phyloP scores from a whole-genome alignment of 345 rosid species.

The Citrus sp. region DNA sequence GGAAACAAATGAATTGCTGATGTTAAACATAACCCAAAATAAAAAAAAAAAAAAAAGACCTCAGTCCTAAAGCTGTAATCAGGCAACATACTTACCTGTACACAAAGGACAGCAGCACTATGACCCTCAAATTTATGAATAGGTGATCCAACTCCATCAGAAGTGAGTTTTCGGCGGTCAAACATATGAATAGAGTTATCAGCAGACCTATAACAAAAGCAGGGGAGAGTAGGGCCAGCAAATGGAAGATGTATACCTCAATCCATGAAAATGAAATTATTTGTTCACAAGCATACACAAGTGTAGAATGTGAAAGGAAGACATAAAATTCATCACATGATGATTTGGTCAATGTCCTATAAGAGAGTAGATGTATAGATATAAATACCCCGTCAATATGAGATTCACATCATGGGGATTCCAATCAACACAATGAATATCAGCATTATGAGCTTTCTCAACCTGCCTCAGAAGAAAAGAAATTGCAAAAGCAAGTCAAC shows the following conservation, averaged over 20 bases:
- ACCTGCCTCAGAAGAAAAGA: constrained; percentile 38
- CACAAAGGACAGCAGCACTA: constrained; percentile 83
- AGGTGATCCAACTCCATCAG: constrained; percentile 63
- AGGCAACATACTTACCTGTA: constrained; percentile 50
- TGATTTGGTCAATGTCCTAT: not conserved
- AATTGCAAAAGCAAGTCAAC: not conserved
- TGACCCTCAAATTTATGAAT: constrained; percentile 76
- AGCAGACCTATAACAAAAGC: constrained; percentile 33
- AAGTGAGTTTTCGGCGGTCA: constrained; percentile 52
- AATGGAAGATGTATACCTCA: not conserved
- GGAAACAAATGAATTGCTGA: constrained; percentile 17
- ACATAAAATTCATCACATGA: not conserved
- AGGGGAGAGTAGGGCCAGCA: not conserved
- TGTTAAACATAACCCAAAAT: not conserved
- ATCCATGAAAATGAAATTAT: not conserved
- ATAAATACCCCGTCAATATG: constrained; percentile 55
- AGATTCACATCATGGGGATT: constrained; percentile 60
- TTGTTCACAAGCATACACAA: not conserved
- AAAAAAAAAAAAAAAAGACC: not conserved
- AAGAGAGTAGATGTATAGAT: not conserved
- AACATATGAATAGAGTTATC: constrained; percentile 51
- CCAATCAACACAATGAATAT: constrained; percentile 80
- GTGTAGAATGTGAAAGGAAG: not conserved
- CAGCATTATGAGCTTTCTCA: constrained; percentile 63
- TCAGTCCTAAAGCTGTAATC: not conserved